These are phyloP conservation scores for Russula dissimulans DNA, from an alignment of 768 basidiomycete genomes.

Conservation along the genomic window DNA sequence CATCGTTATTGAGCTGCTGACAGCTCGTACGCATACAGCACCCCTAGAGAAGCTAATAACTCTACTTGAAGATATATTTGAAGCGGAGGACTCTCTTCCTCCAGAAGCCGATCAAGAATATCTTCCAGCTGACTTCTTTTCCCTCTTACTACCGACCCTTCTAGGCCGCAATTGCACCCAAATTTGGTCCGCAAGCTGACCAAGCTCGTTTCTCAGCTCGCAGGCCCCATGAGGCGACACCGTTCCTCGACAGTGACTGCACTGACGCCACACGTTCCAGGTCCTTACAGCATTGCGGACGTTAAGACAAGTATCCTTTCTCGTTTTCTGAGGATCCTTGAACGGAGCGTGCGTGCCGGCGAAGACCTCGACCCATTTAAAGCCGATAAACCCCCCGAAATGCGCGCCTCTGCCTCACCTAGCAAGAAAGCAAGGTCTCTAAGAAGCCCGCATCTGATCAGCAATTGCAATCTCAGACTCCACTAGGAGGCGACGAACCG, in stretches of 20 bases:
- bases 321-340: slow-evolving; percentile 66
- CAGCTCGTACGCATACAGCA: slow-evolving; percentile 27
- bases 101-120: slow-evolving; percentile 42
- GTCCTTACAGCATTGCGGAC: slow-evolving; percentile 45
- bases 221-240: slow-evolving; percentile 59
- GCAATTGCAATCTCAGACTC: slow-evolving; percentile 38
- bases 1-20: neutral
- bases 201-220: slow-evolving; percentile 57
- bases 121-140: slow-evolving; percentile 57
- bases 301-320: slow-evolving; percentile 55
- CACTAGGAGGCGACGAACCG: slow-evolving; percentile 29
- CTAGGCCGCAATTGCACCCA: slow-evolving; percentile 52
- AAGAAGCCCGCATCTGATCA: slow-evolving; percentile 26
- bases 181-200: slow-evolving; percentile 56
- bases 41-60: slow-evolving; percentile 70
- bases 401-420: slow-evolving; percentile 19
- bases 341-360: slow-evolving; percentile 66
- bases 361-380: slow-evolving; percentile 71
- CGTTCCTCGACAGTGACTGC: slow-evolving; percentile 33
- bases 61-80: slow-evolving; percentile 77
- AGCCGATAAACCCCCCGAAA: slow-evolving; percentile 20
- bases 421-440: slow-evolving; percentile 38
- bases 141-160: slow-evolving; percentile 47
- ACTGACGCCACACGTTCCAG: slow-evolving; percentile 40
- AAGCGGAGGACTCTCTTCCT: slow-evolving; percentile 65